Evolutionary conservation across 371 early-diverging fungal genomes (phyloP).

Genomic region (Haplosporangium sp.): DNA sequence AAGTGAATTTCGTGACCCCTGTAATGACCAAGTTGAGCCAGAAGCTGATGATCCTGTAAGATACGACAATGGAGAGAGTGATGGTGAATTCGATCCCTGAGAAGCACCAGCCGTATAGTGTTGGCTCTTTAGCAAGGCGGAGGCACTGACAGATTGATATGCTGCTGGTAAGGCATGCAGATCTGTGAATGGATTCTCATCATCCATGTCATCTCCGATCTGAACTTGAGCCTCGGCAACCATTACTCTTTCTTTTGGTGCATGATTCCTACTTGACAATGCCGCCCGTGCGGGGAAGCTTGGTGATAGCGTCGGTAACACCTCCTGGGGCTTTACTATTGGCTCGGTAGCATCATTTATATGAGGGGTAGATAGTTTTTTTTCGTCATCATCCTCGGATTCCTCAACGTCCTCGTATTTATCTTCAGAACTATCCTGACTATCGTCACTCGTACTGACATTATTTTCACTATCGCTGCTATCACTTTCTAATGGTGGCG

Average conservation of each 20-base stretch:
- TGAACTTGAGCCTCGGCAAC: constrained; percentile 49
- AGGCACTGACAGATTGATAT: constrained; percentile 12
- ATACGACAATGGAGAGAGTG: constrained; percentile 39
- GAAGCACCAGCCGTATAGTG: constrained; percentile 7
- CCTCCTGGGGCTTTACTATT: neutral
- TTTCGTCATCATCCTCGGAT: neutral
- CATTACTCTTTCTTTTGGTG: constrained; percentile 26
- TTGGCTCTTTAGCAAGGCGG: constrained; percentile 4
- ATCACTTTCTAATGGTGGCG: constrained; percentile 37
- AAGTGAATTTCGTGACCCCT: constrained; percentile 40
- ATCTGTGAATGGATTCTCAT: constrained; percentile 49
- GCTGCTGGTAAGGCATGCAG: constrained; percentile 33
- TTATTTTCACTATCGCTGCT: constrained; percentile 30
- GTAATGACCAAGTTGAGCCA: constrained; percentile 44
- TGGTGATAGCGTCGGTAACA: neutral
- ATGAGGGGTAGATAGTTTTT: neutral
- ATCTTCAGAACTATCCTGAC: constrained; percentile 5
- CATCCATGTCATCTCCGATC: constrained; percentile 45
- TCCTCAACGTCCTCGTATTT: neutral
- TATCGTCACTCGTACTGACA: constrained; percentile 5
- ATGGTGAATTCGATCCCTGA: constrained; percentile 34
- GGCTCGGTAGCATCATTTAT: constrained; percentile 2
- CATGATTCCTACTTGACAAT: constrained; percentile 21
- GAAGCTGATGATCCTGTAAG: constrained; percentile 37
- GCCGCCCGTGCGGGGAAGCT: constrained; percentile 24